Evolutionary conservation across 2,329 filamentous ascomycete species (phyloP).

Genomic region (Phialophora tarda): DNA sequence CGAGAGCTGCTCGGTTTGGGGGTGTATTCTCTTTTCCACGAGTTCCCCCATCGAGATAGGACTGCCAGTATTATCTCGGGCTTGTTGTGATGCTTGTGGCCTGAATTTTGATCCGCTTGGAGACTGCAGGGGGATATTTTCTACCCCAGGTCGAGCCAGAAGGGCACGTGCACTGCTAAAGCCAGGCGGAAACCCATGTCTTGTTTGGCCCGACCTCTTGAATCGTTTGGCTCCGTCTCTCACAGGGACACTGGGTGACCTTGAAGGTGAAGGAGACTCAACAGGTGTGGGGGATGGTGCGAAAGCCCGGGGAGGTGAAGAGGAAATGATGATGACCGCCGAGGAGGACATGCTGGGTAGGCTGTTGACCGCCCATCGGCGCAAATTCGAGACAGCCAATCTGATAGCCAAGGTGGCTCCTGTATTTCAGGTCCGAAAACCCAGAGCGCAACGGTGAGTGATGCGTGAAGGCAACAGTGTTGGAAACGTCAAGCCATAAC

Average conservation of each 20-base stretch:
- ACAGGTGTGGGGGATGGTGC: conserved; percentile 43
- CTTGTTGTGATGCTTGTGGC: conserved; percentile 7
- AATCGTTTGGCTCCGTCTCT: conserved; percentile 27
- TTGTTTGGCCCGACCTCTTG: conserved; percentile 21
- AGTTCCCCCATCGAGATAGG: neutral
- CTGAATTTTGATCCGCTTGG: conserved; percentile 26
- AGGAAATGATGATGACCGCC: conserved; percentile 50
- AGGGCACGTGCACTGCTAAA: conserved; percentile 29
- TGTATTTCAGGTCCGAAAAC: neutral
- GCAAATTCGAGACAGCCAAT: conserved; percentile 29
- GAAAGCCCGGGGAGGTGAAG: conserved; percentile 47
- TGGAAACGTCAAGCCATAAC: neutral
- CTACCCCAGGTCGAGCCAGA: conserved; percentile 23
- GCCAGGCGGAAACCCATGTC: conserved; percentile 34
- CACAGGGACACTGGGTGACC: conserved; percentile 42
- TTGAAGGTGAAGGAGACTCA: conserved; percentile 41
- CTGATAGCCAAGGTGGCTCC: neutral
- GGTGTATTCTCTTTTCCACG: neutral
- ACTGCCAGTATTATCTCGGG: conserved; percentile 1
- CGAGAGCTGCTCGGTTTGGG: conserved; percentile 7
- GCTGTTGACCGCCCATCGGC: conserved; percentile 31
- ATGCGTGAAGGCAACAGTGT: neutral
- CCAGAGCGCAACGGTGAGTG: neutral
- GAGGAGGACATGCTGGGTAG: conserved; percentile 40
- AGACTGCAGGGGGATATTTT: conserved; percentile 30